Conservation (phyloP, 2,329 filamentous ascomycete species). For the Colletotrichum agaves region DNA sequence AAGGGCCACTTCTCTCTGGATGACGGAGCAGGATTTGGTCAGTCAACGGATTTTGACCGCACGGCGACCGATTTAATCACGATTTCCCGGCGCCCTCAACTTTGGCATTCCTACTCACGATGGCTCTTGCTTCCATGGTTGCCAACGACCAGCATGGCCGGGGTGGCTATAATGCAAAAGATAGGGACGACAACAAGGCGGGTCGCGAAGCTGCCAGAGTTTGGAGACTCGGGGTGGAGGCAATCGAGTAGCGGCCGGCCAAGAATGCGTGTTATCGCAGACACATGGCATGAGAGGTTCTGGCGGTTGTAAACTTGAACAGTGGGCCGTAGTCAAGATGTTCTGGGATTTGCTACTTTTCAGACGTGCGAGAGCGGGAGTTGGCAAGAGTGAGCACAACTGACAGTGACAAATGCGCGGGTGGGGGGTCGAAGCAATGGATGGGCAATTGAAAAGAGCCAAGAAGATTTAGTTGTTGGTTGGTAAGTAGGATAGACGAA, state of each 20-base stretch:
- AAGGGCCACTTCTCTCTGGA: constrained; percentile 52
- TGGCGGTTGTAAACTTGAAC: not conserved
- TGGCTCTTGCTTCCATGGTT: constrained; percentile 35
- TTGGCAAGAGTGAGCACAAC: too few relatives aligned
- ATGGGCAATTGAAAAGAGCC: not conserved
- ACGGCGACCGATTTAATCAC: not conserved
- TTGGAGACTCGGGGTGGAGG: not conserved
- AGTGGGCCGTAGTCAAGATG: not conserved
- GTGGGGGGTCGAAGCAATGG: not conserved
- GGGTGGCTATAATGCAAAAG: not conserved
- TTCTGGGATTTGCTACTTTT: not conserved
- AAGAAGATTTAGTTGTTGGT: not conserved
- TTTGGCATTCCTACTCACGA: constrained; percentile 18
- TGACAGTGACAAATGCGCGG: not conserved
- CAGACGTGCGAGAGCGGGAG: not conserved
- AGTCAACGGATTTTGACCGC: not conserved
- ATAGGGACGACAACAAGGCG: not conserved
- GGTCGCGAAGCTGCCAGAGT: not conserved
- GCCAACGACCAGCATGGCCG: constrained; percentile 3
- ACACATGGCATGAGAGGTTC: constrained; percentile 9
- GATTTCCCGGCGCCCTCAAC: not conserved
- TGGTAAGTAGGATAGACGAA: not conserved
- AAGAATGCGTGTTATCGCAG: constrained; percentile 2
- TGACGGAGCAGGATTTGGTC: not conserved
- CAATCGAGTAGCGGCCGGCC: not conserved